Evolutionary conservation across 148 eudicot genomes (phyloP), one percentile per base, ranked within the genome.

Genomic region (Persicaria maculosa): DNA sequence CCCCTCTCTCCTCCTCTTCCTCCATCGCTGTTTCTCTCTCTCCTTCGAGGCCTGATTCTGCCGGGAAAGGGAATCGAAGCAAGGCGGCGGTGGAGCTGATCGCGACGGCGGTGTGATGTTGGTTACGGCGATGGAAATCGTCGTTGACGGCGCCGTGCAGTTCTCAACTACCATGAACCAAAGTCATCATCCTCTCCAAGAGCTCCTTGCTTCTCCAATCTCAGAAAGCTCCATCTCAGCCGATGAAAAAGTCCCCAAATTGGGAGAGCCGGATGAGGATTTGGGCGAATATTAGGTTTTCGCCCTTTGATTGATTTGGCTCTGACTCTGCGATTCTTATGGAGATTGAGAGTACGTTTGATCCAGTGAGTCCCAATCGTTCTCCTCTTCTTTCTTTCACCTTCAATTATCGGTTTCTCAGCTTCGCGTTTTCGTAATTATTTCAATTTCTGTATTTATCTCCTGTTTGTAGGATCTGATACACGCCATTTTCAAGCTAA

Each of bases 401-500:
- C 70, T 65, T 65, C 70, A 40, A 65, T 40, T 64, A 36, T 31
- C 36, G 36, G 44, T 6, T 9, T 31, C 68, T 6, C 64, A 7
- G 44, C 22, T 43, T 4, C 68, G 25, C 15, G 44, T 36, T 31
- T 65, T 5, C 8, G 47, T 7, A 68, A 46, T 40, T 31, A 12
- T 44, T 64, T 44, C 2, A 17, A 45, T 45, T 70, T 46, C 22
- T 22, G 52, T 44, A 17, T 45, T 45, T 16, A 1, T 46, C 7
- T 68, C 53, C 15, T 47, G 20, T 50, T 50, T 45, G 64, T 88
- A 91, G 97, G 93, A 86, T 76, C 75, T 92, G 83, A 85, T 90
- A 81, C 88, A 89, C 80, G 91, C 90, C 72, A 87, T 91, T 80
- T 91, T 88, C 88, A 94, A 87, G 83, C 90, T 81, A 70, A 82